Evolutionary conservation across 2,329 filamentous ascomycete species (phyloP), one percentile per base, ranked within the genome.

Genomic region (Claviceps sp.): DNA sequence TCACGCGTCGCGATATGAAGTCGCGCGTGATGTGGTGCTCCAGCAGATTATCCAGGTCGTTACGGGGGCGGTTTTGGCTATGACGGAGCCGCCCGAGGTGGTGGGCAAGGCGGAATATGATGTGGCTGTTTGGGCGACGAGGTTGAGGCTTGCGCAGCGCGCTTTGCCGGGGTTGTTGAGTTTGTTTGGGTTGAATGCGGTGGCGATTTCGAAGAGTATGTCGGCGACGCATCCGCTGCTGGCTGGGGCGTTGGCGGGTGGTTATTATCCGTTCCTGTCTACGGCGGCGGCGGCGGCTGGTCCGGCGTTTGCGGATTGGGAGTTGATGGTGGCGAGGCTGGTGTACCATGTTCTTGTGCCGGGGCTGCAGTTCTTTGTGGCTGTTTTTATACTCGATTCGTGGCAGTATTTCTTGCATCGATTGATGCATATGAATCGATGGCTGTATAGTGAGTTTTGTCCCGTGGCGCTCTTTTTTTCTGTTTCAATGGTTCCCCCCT

Each of bases 341-440:
- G 79, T 95, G 58, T 97, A 97, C 72, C 85, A 86, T 75, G 70
- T 82, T 56, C 65, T 84, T 41, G 76, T 97, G 56, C 93, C 93
- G 0, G 76, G 72, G 3, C 52, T 91, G 48, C 91, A 97, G 66
- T 86, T 95, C 63, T 70, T 79, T 53, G 62, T 86, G 48, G 93
- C 84, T 24, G 78, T 91, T 55, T 71, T 80, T 57, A 74, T 94
- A 58, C 79, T 97, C 59, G 93, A 98, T 70, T 93, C 89, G 45
- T 98, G 93, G 93, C 91, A 98, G 67, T 98, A 98, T 72, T 95
- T 96, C 70, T 77, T 91, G 61, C 93, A 98, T 70, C 88, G 93
- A 41, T 79, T 85, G 53, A 98, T 98, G 93, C 93, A 98, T 70
- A 77, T 93, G 73, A 96, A 97, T 73, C 90, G 87, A 68, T 97